Evolutionary conservation across 768 basidiomycete genomes (phyloP).

Genomic region (Paxillus ammoniavirescens): DNA sequence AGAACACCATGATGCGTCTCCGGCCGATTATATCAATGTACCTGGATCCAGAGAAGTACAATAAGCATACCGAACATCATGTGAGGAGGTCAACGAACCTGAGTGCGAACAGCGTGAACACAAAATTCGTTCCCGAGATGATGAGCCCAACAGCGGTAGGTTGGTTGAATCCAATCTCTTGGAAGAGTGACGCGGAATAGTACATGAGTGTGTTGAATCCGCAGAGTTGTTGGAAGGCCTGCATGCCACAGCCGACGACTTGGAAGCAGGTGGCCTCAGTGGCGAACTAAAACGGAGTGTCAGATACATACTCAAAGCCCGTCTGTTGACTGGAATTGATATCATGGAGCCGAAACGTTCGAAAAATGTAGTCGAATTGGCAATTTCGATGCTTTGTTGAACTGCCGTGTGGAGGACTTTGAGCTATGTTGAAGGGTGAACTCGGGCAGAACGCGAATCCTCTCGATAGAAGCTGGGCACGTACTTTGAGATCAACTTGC

Average conservation of each 20-base stretch:
- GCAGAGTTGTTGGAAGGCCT: slow-evolving; percentile 81
- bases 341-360: slow-evolving; percentile 57
- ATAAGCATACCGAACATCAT: not conserved
- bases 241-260: slow-evolving; percentile 80
- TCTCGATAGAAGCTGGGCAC: not conserved
- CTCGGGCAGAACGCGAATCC: not conserved
- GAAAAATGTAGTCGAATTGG: slow-evolving; percentile 58
- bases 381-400: slow-evolving; percentile 57
- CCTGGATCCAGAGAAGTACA: not conserved
- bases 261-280: not conserved
- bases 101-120: slow-evolving; percentile 75
- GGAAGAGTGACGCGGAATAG: slow-evolving; percentile 76
- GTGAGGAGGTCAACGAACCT: slow-evolving; percentile 35
- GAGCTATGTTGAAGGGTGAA: slow-evolving; percentile 35
- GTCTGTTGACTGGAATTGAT: slow-evolving; percentile 55
- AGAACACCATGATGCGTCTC: slow-evolving; percentile 65
- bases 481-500: slow-evolving; percentile 65
- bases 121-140: slow-evolving; percentile 74
- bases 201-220: slow-evolving; percentile 83
- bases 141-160: slow-evolving; percentile 81
- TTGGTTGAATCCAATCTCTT: slow-evolving; percentile 78
- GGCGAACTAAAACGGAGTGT: not conserved
- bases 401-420: slow-evolving; percentile 61
- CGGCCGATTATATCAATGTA: slow-evolving; percentile 69
- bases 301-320: slow-evolving; percentile 60